A percentile compares a stretch with the other conserved stretches of the same genome.
Conservation (phyloP, 2,329 filamentous ascomycete species). For the Trichoderma asperellum region DNA sequence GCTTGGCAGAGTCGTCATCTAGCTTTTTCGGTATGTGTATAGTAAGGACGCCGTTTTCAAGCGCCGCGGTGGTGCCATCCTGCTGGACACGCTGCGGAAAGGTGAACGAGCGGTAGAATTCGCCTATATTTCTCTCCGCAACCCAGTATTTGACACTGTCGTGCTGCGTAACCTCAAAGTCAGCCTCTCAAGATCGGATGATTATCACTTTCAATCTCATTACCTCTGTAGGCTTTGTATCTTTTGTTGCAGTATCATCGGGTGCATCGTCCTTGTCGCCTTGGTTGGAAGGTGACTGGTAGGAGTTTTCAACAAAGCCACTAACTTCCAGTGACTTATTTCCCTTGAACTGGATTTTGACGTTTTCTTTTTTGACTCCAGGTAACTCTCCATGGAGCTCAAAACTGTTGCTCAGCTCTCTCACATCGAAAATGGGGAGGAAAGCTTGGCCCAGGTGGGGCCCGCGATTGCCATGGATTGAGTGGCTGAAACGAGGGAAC, state of each 20-base stretch:
- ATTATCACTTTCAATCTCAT: fast-evolving
- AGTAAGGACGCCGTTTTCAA: conserved; percentile 65
- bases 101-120: conserved; percentile 67
- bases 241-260: not conserved
- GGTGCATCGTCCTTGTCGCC: not conserved
- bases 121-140: conserved; percentile 63
- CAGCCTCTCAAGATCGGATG: not conserved
- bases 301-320: conserved; percentile 65
- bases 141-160: conserved; percentile 64
- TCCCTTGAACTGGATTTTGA: conserved; percentile 76
- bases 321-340: conserved; percentile 68
- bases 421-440: conserved; percentile 70
- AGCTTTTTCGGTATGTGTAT: conserved; percentile 57
- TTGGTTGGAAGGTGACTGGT: conserved; percentile 33
- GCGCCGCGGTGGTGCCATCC: conserved; percentile 60
- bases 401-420: conserved; percentile 66
- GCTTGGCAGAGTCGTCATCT: not conserved
- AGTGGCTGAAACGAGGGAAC: not conserved
- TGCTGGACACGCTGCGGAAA: conserved; percentile 66
- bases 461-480: not conserved
- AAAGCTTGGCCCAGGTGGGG: not conserved
- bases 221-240: not conserved
- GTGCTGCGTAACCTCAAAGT: conserved; percentile 33
- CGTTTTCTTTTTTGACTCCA: conserved; percentile 70
- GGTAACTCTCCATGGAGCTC: conserved; percentile 78